A percentile compares a stretch with the other conserved stretches of the same genome.
These are phyloP conservation scores for Sugiyamaella americana DNA, from an alignment of 805 yeast genomes.

Conservation along the genomic window DNA sequence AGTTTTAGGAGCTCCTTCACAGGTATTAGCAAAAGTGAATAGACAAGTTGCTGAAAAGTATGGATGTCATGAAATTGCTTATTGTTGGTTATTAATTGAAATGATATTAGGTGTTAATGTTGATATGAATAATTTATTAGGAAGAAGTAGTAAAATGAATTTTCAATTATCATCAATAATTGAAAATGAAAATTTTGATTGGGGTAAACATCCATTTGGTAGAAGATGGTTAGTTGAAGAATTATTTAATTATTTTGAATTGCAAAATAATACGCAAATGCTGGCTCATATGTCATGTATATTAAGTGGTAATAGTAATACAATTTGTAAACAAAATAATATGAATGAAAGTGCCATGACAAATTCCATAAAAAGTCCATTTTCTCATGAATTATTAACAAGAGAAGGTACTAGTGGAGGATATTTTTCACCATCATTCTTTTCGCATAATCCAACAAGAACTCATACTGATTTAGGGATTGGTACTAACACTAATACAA, in stretches of 20 bases:
- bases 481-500: too few relatives aligned
- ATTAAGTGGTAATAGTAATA: slow-evolving; percentile 31
- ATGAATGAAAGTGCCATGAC: background rate
- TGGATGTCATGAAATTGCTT: slow-evolving; percentile 58
- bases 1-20: slow-evolving; percentile 43
- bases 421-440: background rate
- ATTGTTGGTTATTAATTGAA: slow-evolving; percentile 55
- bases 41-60: slow-evolving; percentile 59
- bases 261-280: slow-evolving; percentile 71
- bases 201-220: slow-evolving; percentile 84
- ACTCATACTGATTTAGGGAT: too few relatives aligned
- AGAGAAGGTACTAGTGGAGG: slow-evolving; percentile 6
- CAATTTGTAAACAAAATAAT: background rate
- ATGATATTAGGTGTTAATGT: slow-evolving; percentile 7
- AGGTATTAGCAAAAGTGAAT: slow-evolving; percentile 60
- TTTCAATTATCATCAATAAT: background rate
- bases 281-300: slow-evolving; percentile 81
- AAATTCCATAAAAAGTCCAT: slow-evolving; percentile 13
- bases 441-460: background rate
- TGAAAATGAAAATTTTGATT: slow-evolving; percentile 37
- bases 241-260: slow-evolving; percentile 58
- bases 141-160: too few relatives aligned
- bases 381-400: slow-evolving; percentile 10
- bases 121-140: background rate
- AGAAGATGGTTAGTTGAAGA: slow-evolving; percentile 56